Conservation (phyloP, 768 basidiomycete species). For the Gautieria morchelliformis region DNA sequence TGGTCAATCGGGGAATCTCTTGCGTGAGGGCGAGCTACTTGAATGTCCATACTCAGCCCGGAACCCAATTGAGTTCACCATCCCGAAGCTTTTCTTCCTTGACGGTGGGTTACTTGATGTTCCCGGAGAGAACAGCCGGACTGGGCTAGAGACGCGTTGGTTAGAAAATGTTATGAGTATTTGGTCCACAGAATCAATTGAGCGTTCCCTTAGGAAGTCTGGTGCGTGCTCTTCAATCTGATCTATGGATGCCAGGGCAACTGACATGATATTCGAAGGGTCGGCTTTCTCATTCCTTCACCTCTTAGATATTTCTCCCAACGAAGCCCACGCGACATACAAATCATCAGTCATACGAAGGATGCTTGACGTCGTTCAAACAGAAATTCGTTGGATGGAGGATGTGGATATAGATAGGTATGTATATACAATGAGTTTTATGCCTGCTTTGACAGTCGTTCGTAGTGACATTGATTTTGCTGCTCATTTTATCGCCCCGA, state of each 20-base stretch:
- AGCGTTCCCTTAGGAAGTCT: constrained; percentile 55
- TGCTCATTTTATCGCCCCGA: constrained; percentile 26
- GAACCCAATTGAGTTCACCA: constrained; percentile 71
- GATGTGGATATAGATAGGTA: constrained; percentile 17
- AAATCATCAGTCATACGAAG: constrained; percentile 50
- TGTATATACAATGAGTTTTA: neutral
- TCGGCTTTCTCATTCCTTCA: constrained; percentile 76
- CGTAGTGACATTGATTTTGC: constrained; percentile 48
- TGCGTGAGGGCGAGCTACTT: constrained; percentile 81
- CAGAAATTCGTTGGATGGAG: constrained; percentile 32
- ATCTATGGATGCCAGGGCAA: neutral
- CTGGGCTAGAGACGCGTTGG: constrained; percentile 42
- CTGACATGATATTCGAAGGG: constrained; percentile 12
- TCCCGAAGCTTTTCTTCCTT: constrained; percentile 70
- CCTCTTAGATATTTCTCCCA: constrained; percentile 50
- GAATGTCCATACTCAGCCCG: constrained; percentile 76
- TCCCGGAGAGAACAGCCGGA: constrained; percentile 45
- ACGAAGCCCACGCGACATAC: constrained; percentile 56
- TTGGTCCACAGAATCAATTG: constrained; percentile 80
- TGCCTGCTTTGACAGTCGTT: constrained; percentile 10
- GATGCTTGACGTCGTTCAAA: constrained; percentile 37
- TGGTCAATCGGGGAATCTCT: constrained; percentile 71
- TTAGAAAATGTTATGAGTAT: constrained; percentile 73
- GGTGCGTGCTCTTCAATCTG: constrained; percentile 30
- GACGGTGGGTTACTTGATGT: constrained; percentile 66